Conservation (phyloP, 129 eudicot genomes). For the Ambrosia trifida region DNA sequence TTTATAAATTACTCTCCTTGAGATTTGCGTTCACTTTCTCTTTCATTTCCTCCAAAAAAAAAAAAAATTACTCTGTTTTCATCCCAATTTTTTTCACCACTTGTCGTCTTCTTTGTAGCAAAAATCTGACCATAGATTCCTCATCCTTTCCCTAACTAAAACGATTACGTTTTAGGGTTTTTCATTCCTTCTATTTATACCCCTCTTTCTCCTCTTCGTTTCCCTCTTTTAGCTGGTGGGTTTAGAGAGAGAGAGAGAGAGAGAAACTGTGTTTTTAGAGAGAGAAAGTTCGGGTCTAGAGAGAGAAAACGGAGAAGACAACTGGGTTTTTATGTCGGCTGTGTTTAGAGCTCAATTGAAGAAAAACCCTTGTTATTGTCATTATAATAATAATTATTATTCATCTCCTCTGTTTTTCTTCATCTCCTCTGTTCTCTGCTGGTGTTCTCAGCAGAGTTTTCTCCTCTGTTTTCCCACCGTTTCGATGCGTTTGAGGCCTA, state of each 20-base stretch:
- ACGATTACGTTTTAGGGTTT: constrained; percentile 19
- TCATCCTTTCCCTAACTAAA: constrained; percentile 40
- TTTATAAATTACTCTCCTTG: constrained; percentile 29
- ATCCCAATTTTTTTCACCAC: not conserved
- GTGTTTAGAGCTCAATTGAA: constrained; percentile 56
- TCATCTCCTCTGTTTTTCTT: constrained; percentile 30
- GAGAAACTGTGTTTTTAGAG: constrained; percentile 22
- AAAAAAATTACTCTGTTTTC: not conserved
- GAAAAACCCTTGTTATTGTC: not conserved
- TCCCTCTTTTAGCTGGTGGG: constrained; percentile 25
- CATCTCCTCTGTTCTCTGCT: constrained; percentile 51
- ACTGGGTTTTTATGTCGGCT: constrained; percentile 72
- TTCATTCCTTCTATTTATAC: constrained; percentile 34
- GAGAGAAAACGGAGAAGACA: constrained; percentile 18
- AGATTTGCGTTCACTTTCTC: constrained; percentile 36
- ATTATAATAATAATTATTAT: constrained; percentile 29
- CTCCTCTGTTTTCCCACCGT: constrained; percentile 44
- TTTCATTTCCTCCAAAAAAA: not conserved
- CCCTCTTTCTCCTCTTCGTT: constrained; percentile 27
- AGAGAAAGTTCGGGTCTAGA: constrained; percentile 26
- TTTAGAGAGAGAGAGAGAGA: constrained; percentile 27
- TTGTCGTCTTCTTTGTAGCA: constrained; percentile 34
- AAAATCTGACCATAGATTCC: constrained; percentile 48
- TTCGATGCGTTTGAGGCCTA: constrained; percentile 99
- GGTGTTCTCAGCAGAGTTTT: constrained; percentile 55